Conservation (phyloP, 305 asterid genomes). For the Fraxinus baroniana region DNA sequence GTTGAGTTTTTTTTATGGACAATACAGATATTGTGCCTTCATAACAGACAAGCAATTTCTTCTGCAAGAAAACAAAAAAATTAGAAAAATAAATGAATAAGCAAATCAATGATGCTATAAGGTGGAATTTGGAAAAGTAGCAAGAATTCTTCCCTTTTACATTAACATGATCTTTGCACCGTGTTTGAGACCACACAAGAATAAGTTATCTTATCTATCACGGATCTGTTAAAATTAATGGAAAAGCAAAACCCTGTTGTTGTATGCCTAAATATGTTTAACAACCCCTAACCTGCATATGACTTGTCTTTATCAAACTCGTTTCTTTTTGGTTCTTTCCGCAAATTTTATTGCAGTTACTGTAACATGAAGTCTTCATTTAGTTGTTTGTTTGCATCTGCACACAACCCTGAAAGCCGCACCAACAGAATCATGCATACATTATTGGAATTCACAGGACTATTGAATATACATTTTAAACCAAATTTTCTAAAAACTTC, state of each 20-base stretch:
- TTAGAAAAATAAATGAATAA: background rate
- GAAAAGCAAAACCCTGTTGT: background rate
- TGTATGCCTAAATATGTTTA: background rate
- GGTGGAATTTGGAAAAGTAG: background rate
- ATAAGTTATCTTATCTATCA: background rate
- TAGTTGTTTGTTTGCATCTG: background rate
- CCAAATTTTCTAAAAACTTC: background rate
- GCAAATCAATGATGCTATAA: background rate
- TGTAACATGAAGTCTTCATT: background rate
- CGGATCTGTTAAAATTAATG: background rate
- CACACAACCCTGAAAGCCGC: background rate
- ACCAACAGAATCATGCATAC: background rate
- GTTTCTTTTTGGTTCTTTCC: background rate
- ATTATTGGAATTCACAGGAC: background rate
- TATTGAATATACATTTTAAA: background rate
- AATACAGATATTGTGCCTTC: background rate
- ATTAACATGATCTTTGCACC: background rate
- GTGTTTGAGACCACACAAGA: background rate
- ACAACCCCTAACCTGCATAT: background rate
- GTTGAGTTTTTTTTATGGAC: background rate
- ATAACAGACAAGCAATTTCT: background rate
- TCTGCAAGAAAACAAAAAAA: background rate
- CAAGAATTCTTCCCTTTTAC: background rate
- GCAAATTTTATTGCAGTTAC: background rate
- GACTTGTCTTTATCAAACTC: background rate